These are phyloP conservation scores for Solanum corneliomulleri DNA, from an alignment of 257 asterid species.

Conservation along the genomic window DNA sequence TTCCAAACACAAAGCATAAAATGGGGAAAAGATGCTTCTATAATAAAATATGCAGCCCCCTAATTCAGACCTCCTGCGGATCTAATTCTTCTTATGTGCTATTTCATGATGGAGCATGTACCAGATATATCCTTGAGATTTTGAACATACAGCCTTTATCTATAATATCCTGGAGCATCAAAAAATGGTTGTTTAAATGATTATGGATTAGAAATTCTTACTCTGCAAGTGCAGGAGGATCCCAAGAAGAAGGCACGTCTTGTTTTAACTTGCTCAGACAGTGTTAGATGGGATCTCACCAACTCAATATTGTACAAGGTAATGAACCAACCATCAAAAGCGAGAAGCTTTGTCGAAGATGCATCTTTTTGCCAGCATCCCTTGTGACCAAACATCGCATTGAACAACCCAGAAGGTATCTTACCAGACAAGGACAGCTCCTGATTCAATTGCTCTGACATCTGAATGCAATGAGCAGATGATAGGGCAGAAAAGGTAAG, in stretches of 20 bases:
- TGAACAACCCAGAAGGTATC: constrained; percentile 82
- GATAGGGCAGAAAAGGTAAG: not conserved
- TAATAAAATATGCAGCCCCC: not conserved
- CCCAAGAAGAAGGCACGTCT: constrained; percentile 81
- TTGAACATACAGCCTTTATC: not conserved
- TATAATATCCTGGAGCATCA: not conserved
- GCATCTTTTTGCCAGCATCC: constrained; percentile 95
- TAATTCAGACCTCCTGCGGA: not conserved
- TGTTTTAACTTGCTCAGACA: constrained; percentile 60
- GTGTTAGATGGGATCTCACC: constrained; percentile 51
- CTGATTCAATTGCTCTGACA: constrained; percentile 80
- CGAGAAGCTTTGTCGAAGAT: constrained; percentile 62
- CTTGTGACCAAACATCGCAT: constrained; percentile 73
- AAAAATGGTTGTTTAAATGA: not conserved
- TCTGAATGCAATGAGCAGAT: constrained; percentile 28
- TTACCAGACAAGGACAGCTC: constrained; percentile 71
- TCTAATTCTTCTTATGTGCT: not conserved
- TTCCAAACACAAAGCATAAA: not conserved
- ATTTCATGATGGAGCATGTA: not conserved
- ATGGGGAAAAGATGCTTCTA: not conserved
- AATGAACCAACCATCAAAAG: constrained; percentile 88
- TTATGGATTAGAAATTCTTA: constrained; percentile 32
- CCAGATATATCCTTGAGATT: not conserved
- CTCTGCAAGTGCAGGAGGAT: constrained; percentile 86
- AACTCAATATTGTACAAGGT: constrained; percentile 73